These are phyloP conservation scores for Exophiala dermatitidis DNA, from an alignment of 2,329 filamentous ascomycete species.

Conservation along the genomic window DNA sequence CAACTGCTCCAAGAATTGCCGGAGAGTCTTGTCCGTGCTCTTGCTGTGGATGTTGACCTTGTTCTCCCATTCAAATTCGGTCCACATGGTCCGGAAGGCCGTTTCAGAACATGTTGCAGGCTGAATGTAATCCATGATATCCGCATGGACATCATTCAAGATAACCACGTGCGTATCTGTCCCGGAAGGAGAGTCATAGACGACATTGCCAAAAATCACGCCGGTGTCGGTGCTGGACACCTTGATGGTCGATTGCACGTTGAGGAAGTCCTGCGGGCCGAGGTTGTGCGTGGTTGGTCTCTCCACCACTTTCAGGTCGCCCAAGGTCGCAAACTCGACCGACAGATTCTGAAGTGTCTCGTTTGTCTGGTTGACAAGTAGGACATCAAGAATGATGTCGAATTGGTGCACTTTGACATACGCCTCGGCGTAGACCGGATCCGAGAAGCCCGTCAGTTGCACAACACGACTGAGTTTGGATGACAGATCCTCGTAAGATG, in stretches of 20 bases:
- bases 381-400: conserved; percentile 92
- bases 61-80: conserved; percentile 99
- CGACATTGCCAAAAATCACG: conserved; percentile 97
- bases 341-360: conserved; percentile 95
- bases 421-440: conserved; percentile 96
- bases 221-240: conserved; percentile 96
- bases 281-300: conserved; percentile 93
- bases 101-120: conserved; percentile 94
- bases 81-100: conserved; percentile 99
- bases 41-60: conserved; percentile 99
- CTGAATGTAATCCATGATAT: conserved; percentile 99
- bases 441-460: conserved; percentile 95
- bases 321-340: conserved; percentile 96
- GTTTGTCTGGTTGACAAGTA: conserved; percentile 93
- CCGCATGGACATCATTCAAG: conserved; percentile 93
- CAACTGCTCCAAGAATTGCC: conserved; percentile 85
- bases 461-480: conserved; percentile 95
- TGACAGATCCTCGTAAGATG: conserved; percentile 72
- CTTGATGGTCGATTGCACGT: conserved; percentile 97
- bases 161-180: conserved; percentile 96
- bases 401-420: conserved; percentile 99
- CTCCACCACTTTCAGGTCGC: conserved; percentile 96
- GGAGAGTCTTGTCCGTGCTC: conserved; percentile 64
- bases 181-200: conserved; percentile 88
- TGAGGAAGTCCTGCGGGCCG: conserved; percentile 91